Percentiles rank a stretch among this genome's conserved stretches.
These are phyloP conservation scores for Aegle marmelos DNA, from an alignment of 345 rosid species.

Conservation along the genomic window DNA sequence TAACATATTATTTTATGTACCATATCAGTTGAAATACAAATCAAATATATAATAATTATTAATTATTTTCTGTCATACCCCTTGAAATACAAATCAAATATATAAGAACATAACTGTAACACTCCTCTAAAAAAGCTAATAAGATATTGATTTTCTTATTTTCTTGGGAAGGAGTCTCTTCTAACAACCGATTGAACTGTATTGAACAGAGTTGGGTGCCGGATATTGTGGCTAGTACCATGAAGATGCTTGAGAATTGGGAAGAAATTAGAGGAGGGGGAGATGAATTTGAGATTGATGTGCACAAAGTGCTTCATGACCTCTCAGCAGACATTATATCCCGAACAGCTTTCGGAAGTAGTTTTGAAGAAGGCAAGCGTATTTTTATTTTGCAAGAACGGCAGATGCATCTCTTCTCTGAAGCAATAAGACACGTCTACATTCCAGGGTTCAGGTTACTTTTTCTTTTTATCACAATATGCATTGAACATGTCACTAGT, in stretches of 20 bases:
- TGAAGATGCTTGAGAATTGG: conserved; percentile 58
- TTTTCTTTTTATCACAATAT: too few species aligned
- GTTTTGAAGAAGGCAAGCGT: conserved; percentile 65
- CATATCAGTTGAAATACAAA: too few species aligned
- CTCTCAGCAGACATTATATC: conserved; percentile 76
- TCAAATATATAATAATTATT: too few species aligned
- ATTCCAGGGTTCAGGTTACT: conserved; percentile 80
- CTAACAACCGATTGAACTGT: neutral
- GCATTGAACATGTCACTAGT: too few species aligned
- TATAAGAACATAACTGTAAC: too few species aligned
- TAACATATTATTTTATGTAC: too few species aligned
- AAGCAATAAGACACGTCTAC: conserved; percentile 55
- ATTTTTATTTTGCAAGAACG: conserved; percentile 70
- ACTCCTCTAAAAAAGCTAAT: too few species aligned
- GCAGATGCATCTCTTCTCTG: conserved; percentile 54
- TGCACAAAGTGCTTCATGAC: conserved; percentile 53
- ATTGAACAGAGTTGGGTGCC: conserved; percentile 61
- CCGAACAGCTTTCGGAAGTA: conserved; percentile 83
- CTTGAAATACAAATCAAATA: too few species aligned
- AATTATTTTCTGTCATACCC: too few species aligned
- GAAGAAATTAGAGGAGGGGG: conserved; percentile 52
- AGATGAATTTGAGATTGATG: conserved; percentile 67
- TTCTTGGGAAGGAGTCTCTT: neutral
- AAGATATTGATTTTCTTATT: neutral
- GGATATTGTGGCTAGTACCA: conserved; percentile 52